phyloP scores from a whole-genome alignment of 2,329 filamentous ascomycete species.

The Cladophialophora yegresii region DNA sequence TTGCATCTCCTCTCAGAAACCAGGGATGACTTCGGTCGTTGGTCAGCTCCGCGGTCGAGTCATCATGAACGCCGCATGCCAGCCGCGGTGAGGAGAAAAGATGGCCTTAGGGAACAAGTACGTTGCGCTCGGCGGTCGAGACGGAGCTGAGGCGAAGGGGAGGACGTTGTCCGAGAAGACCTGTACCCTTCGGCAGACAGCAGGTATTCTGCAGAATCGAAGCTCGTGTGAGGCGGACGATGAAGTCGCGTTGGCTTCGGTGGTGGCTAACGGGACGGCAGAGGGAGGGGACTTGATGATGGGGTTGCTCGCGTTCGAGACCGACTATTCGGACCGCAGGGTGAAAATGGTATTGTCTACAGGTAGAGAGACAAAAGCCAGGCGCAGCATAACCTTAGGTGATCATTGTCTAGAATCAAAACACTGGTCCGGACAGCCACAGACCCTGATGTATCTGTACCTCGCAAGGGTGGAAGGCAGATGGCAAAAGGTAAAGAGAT shows the following conservation, averaged over 20 bases:
- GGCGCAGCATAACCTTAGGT: background rate
- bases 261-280: slow-evolving; percentile 2
- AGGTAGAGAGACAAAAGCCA: background rate
- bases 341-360: background rate
- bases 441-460: slow-evolving; percentile 3
- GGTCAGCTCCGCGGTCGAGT: slow-evolving; percentile 14
- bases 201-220: background rate
- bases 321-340: background rate
- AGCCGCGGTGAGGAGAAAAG: background rate
- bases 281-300: background rate
- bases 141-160: background rate
- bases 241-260: slow-evolving; percentile 8
- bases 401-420: background rate
- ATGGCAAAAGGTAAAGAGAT: slow-evolving; percentile 14
- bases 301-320: slow-evolving; percentile 6
- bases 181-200: background rate
- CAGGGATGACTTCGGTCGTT: slow-evolving; percentile 10
- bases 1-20: slow-evolving; percentile 22
- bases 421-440: background rate
- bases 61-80: slow-evolving; percentile 11
- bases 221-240: background rate
- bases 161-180: background rate
- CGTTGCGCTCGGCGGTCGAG: background rate
- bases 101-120: background rate
- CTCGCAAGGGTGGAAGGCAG: background rate